Percentiles rank a stretch among this genome's conserved stretches.
Evolutionary conservation across 1,284 basidiomycete genomes (phyloP).

Genomic region (Pseudozyma hubeiensis): DNA sequence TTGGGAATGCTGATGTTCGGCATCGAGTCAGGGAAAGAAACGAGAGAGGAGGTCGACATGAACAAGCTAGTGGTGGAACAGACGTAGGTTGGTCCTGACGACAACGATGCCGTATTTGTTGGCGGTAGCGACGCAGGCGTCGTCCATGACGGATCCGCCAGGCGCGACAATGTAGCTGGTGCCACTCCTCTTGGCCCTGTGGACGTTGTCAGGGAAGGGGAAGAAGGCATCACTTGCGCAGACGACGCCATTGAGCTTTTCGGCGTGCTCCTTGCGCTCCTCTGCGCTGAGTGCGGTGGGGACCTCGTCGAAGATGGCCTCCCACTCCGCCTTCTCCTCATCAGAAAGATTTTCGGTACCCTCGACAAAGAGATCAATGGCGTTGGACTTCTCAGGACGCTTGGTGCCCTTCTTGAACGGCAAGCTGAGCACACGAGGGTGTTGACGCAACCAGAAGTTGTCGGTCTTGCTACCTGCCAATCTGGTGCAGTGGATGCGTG

Average conservation of each 20-base stretch:
- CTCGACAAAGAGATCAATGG: constrained; percentile 94
- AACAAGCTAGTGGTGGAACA: constrained; percentile 66
- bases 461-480: constrained; percentile 98
- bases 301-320: constrained; percentile 82
- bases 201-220: constrained; percentile 99
- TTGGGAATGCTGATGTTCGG: too few relatives aligned
- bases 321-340: constrained; percentile 88
- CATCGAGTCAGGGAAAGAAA: too few relatives aligned
- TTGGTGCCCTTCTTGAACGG: constrained; percentile 98
- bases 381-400: constrained; percentile 97
- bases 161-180: constrained; percentile 93
- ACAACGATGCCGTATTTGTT: constrained; percentile 66
- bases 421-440: constrained; percentile 87
- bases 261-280: constrained; percentile 74
- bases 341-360: constrained; percentile 72
- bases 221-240: constrained; percentile 98
- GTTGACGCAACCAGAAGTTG: constrained; percentile 98
- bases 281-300: constrained; percentile 78
- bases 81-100: constrained; percentile 64
- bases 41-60: too few relatives aligned
- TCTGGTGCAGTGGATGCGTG: constrained; percentile 98
- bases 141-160: constrained; percentile 96
- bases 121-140: constrained; percentile 66
- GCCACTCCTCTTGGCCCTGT: constrained; percentile 89
- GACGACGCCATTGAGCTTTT: constrained; percentile 77